These are phyloP conservation scores for Neoboletus subvelutipes DNA, from an alignment of 768 basidiomycete species.

Conservation along the genomic window DNA sequence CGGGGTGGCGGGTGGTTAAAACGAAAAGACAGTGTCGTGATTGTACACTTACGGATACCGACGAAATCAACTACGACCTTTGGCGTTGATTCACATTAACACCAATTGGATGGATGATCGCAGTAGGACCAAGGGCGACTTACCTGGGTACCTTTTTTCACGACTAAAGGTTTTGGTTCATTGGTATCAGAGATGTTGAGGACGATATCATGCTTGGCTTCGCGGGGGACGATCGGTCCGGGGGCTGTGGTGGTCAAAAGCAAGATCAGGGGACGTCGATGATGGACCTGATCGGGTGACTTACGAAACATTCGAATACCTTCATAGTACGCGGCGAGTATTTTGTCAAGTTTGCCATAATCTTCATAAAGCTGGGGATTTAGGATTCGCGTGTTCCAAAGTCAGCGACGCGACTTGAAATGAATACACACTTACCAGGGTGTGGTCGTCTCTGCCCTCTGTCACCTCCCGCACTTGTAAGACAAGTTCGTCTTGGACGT, in stretches of 20 bases:
- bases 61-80: slow-evolving; percentile 28
- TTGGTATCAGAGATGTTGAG: slow-evolving; percentile 18
- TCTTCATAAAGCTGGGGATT: slow-evolving; percentile 23
- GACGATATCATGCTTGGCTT: slow-evolving; percentile 25
- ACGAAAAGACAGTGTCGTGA: not conserved
- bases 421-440: slow-evolving; percentile 14
- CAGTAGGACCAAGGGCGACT: not conserved
- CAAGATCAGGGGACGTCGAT: not conserved
- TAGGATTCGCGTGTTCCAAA: too few relatives aligned
- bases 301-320: slow-evolving; percentile 30
- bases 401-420: not conserved
- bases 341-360: slow-evolving; percentile 28
- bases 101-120: too few relatives aligned
- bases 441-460: slow-evolving; percentile 13
- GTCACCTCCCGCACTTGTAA: slow-evolving; percentile 28
- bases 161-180: slow-evolving; percentile 9
- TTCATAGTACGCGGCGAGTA: slow-evolving; percentile 30
- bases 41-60: slow-evolving; percentile 27
- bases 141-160: slow-evolving; percentile 23
- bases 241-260: slow-evolving; percentile 20
- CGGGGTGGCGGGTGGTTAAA: not conserved
- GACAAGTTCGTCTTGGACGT: slow-evolving; percentile 34
- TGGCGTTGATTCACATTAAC: not conserved
- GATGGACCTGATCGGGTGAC: not conserved
- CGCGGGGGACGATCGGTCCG: slow-evolving; percentile 28